Evolutionary conservation across 176 grass and related monocot genomes (phyloP).

Genomic region (Avena insularis): DNA sequence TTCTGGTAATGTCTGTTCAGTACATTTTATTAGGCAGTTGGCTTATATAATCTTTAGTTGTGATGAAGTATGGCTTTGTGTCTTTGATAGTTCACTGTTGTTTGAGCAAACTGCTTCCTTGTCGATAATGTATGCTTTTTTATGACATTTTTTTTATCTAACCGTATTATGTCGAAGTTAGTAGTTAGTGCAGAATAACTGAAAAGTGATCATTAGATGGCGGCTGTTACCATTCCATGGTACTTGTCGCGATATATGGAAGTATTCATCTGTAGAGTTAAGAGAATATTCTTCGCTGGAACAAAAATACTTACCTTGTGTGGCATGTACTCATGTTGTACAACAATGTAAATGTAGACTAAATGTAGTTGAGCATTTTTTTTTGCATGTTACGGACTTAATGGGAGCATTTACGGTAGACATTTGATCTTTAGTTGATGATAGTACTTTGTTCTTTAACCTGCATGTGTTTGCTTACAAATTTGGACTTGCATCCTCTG

Average conservation of each 20-base stretch:
- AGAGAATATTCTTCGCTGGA: not conserved
- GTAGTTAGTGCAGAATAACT: not conserved
- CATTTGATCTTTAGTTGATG: conserved; percentile 32
- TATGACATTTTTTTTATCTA: not conserved
- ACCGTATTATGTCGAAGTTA: not conserved
- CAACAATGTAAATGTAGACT: conserved; percentile 29
- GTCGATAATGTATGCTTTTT: not conserved
- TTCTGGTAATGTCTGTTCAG: conserved; percentile 66
- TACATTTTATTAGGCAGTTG: not conserved
- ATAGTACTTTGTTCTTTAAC: not conserved
- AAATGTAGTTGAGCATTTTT: not conserved
- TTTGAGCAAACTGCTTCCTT: not conserved
- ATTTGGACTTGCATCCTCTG: conserved; percentile 3
- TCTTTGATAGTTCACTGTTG: not conserved
- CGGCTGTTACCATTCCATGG: not conserved
- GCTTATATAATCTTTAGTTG: not conserved
- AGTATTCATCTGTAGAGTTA: conserved; percentile 24
- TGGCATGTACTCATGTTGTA: conserved; percentile 28
- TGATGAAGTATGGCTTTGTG: not conserved
- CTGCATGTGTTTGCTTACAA: not conserved
- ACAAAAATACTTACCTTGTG: not conserved
- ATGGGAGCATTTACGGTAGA: conserved; percentile 12
- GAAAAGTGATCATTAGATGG: not conserved
- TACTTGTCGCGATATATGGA: not conserved
- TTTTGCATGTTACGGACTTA: conserved; percentile 6